Evolutionary conservation across 495 filamentous ascomycete species (phyloP), one percentile per base, ranked within the genome.

Genomic region (Aspergillus leporis): DNA sequence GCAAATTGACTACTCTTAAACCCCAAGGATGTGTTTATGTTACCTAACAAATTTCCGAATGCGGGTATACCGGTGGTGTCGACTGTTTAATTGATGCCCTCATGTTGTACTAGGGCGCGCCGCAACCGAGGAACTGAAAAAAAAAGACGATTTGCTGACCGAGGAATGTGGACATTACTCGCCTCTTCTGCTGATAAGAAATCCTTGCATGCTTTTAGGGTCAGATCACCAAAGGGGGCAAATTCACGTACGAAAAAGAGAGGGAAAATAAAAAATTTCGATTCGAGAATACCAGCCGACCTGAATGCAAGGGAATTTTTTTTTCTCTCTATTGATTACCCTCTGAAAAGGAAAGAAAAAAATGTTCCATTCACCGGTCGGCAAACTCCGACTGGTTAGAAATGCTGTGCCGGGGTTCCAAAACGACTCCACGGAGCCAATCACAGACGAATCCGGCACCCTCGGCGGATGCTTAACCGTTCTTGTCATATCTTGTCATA

Each of bases 401-500:
- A 31, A 59, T 32, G 25, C 41, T 32, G 38, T 30, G 21, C 21
- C 56, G 32, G 51, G n/a, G 31, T 61, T 61, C 61, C 51, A 63
- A 58, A 59, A 61, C 34, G 48, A 46, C 50, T 49, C 55, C 28
- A 34, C 41, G 53, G 21, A 47, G 34, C 56, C 55, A 61, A 62
- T 61, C 53, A 56, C 55, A 30, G 5, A 4, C 8, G 0, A 7
- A 32, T 14, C 34, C 36, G 36, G 25, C 12, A 18, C 3, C 31
- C 60, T 59, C 57, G 59, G 62, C 53, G 41, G 57, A 62, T 52
- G 66, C 67, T 65, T 65, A 59, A 54, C 60, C 49, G 36, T 47
- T 49, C 61, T 65, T 63, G 62, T 59, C 61, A 65, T 60, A 60
- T 61, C 60, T 60, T 63, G 53, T 53, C 56, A 45, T 63, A 61